Evolutionary conservation across 2,329 filamentous ascomycete genomes (phyloP).

Genomic region (Aspergillus arachidicola): DNA sequence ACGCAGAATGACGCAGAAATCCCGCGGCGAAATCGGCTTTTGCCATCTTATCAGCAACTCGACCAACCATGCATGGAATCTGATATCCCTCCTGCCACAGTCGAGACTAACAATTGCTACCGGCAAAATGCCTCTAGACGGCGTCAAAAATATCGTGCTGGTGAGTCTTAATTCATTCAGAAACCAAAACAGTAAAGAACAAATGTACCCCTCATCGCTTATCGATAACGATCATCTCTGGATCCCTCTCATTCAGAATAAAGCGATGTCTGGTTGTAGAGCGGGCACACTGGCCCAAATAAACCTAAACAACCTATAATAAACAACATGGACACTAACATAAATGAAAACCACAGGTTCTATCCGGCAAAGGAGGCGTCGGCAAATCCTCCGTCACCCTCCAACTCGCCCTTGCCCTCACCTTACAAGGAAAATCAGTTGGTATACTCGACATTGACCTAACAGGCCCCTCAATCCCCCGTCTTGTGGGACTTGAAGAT

Average conservation of each 20-base stretch:
- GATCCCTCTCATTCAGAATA: background rate
- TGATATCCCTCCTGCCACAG: background rate
- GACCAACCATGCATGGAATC: slow-evolving; percentile 1
- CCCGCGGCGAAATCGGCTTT: slow-evolving; percentile 21
- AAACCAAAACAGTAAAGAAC: slow-evolving; percentile 11
- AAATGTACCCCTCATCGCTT: slow-evolving; percentile 29
- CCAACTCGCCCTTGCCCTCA: slow-evolving; percentile 87
- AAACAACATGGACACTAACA: background rate
- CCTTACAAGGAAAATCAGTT: slow-evolving; percentile 81
- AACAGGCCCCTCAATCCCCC: slow-evolving; percentile 93
- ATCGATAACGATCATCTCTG: slow-evolving; percentile 39
- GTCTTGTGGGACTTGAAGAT: slow-evolving; percentile 86
- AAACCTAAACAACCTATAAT: background rate
- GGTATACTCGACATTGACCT: slow-evolving; percentile 96
- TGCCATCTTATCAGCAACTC: slow-evolving; percentile 5
- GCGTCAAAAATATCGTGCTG: slow-evolving; percentile 48
- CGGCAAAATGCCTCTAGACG: slow-evolving; percentile 43
- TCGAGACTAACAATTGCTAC: background rate
- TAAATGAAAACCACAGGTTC: slow-evolving; percentile 52
- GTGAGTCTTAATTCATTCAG: slow-evolving; percentile 28
- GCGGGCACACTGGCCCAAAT: background rate
- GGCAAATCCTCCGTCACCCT: slow-evolving; percentile 98
- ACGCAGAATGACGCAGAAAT: slow-evolving; percentile 30
- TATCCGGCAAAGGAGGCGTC: slow-evolving; percentile 96
- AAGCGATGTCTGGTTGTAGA: background rate